A percentile compares a stretch with the other conserved stretches of the same genome.
Evolutionary conservation across 306 rosid genomes (phyloP).

Genomic region (Quercus variabilis): DNA sequence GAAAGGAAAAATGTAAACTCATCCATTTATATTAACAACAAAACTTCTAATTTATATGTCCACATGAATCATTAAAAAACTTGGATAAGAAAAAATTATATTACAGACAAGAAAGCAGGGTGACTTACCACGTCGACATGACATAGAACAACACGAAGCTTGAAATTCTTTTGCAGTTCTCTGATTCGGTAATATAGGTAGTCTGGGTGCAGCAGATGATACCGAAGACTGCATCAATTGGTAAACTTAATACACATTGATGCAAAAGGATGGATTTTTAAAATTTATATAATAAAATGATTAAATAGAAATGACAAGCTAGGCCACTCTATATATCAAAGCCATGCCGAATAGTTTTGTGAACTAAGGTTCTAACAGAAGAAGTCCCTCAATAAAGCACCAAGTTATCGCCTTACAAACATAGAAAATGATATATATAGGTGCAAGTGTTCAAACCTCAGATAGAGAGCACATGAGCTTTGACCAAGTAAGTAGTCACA

Average conservation of each 20-base stretch:
- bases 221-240: constrained; percentile 81
- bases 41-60: neutral
- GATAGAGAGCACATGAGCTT: constrained; percentile 86
- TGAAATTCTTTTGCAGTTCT: constrained; percentile 90
- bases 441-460: constrained; percentile 54
- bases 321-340: neutral
- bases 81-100: constrained; percentile 5
- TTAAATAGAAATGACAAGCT: neutral
- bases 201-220: constrained; percentile 95
- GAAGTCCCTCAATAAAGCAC: neutral
- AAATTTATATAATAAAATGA: constrained; percentile 12
- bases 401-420: neutral
- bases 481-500: constrained; percentile 92
- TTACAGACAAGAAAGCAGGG: neutral
- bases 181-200: constrained; percentile 84
- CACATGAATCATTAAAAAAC: constrained; percentile 6
- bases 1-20: constrained; percentile 14
- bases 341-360: neutral
- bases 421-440: neutral
- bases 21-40: constrained; percentile 1
- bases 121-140: constrained; percentile 89
- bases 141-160: constrained; percentile 84
- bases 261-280: constrained; percentile 4
- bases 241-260: constrained; percentile 16
- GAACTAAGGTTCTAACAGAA: neutral